A percentile compares a stretch with the other conserved stretches of the same genome.
phyloP scores from a whole-genome alignment of 306 rosid species.

The Cyclanthera cordifolia region DNA sequence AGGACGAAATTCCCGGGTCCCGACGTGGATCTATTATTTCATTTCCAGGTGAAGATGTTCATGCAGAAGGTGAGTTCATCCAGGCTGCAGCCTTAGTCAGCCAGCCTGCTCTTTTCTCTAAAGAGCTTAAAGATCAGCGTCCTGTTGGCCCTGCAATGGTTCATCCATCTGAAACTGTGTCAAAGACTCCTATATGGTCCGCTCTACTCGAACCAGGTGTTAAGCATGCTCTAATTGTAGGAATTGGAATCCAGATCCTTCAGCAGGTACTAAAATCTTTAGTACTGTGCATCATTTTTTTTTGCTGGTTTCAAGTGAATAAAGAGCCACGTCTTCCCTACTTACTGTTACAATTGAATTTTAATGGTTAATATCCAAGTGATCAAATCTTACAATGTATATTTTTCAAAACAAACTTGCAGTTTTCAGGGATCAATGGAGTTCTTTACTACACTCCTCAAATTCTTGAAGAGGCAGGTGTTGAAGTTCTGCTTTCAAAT shows the following conservation, averaged over 20 bases:
- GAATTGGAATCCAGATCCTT: slow-evolving; percentile 70
- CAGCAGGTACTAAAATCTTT: slow-evolving; percentile 50
- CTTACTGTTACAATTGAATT: not conserved
- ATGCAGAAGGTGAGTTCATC: slow-evolving; percentile 49
- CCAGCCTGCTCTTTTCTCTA: slow-evolving; percentile 76
- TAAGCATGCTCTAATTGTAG: slow-evolving; percentile 62
- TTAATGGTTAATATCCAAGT: too few relatives aligned
- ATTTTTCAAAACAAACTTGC: slow-evolving; percentile 10
- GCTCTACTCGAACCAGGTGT: slow-evolving; percentile 75
- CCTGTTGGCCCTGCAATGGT: slow-evolving; percentile 77
- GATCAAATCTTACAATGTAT: not conserved
- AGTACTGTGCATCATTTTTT: not conserved
- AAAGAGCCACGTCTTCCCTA: not conserved
- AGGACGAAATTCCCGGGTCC: slow-evolving; percentile 56
- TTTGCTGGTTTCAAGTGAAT: slow-evolving; percentile 8
- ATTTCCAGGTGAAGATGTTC: slow-evolving; percentile 50
- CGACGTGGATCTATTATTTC: slow-evolving; percentile 67
- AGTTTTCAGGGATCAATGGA: slow-evolving; percentile 82
- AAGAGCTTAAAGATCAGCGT: slow-evolving; percentile 45
- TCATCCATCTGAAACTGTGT: slow-evolving; percentile 63
- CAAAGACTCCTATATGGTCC: slow-evolving; percentile 47
- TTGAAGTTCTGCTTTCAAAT: slow-evolving; percentile 51
- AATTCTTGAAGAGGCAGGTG: slow-evolving; percentile 79
- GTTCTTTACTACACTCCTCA: slow-evolving; percentile 85
- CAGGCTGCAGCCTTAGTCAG: slow-evolving; percentile 90